Conservation (phyloP, 768 basidiomycete genomes). For the Tricholoma matsutake region DNA sequence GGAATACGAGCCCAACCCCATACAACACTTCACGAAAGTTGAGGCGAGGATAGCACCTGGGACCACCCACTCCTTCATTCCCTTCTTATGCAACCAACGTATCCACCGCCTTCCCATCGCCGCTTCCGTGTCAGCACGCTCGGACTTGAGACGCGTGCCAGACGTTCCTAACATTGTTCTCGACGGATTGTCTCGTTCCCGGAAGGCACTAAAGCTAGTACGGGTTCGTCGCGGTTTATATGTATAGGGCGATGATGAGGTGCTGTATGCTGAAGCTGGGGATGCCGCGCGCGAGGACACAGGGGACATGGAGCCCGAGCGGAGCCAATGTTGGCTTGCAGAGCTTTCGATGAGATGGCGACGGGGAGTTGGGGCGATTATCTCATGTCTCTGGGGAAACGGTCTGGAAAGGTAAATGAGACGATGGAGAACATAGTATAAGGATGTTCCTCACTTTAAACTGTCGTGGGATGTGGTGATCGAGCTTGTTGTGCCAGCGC, state of each 20-base stretch:
- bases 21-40: slow-evolving; percentile 59
- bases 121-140: slow-evolving; percentile 20
- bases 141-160: slow-evolving; percentile 1
- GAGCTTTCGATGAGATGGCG: slow-evolving; percentile 60
- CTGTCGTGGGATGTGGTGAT: neutral
- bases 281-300: slow-evolving; percentile 47
- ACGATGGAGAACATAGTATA: neutral
- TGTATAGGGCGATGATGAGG: slow-evolving; percentile 6
- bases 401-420: neutral
- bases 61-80: slow-evolving; percentile 56
- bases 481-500: neutral
- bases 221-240: slow-evolving; percentile 22
- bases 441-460: neutral
- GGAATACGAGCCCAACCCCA: slow-evolving; percentile 79
- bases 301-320: slow-evolving; percentile 42
- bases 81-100: slow-evolving; percentile 76
- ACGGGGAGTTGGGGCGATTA: slow-evolving; percentile 64
- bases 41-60: slow-evolving; percentile 53
- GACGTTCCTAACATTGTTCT: neutral
- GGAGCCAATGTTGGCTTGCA: slow-evolving; percentile 61
- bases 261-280: slow-evolving; percentile 32
- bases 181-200: slow-evolving; percentile 27
- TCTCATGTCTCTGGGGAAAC: slow-evolving; percentile 29
- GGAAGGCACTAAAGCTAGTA: slow-evolving; percentile 42
- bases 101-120: slow-evolving; percentile 62